These are phyloP conservation scores for Magnusiomyces sp. DNA, from an alignment of 1,139 yeast genomes.

Conservation along the genomic window DNA sequence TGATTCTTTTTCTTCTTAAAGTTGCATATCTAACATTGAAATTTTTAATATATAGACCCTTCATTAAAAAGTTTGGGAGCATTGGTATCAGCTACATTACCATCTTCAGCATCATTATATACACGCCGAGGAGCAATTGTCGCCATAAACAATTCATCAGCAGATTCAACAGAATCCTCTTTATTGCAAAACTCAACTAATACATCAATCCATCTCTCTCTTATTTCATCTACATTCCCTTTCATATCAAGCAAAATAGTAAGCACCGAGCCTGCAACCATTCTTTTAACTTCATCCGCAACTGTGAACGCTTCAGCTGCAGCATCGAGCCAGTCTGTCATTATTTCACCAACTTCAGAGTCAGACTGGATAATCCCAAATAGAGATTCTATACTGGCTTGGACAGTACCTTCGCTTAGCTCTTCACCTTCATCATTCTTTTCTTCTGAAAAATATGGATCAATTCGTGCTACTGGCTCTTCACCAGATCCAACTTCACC, in stretches of 20 bases:
- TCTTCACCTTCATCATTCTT: not conserved
- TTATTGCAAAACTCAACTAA: not conserved
- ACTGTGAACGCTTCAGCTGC: not conserved
- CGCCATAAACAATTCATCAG: not conserved
- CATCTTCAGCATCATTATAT: not conserved
- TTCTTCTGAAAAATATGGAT: not conserved
- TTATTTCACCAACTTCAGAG: not conserved
- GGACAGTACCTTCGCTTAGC: not conserved
- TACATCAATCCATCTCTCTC: not conserved
- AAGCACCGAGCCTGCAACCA: not conserved
- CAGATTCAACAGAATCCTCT: not conserved
- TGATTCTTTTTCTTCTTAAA: not conserved
- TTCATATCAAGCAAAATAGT: not conserved
- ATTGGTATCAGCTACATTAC: not conserved
- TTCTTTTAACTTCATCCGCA: not conserved
- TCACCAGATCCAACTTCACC: not conserved
- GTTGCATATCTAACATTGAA: not conserved
- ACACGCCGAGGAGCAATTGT: not conserved
- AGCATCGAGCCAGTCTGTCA: not conserved
- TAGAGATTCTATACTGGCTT: not conserved
- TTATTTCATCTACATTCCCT: not conserved
- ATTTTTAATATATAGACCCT: not conserved
- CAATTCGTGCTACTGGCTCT: not conserved
- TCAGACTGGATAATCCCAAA: constrained; percentile 1
- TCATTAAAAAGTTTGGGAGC: not conserved